phyloP scores from a whole-genome alignment of 192 early-diverging fungal genomes.

The Spizellomyces sp. region DNA sequence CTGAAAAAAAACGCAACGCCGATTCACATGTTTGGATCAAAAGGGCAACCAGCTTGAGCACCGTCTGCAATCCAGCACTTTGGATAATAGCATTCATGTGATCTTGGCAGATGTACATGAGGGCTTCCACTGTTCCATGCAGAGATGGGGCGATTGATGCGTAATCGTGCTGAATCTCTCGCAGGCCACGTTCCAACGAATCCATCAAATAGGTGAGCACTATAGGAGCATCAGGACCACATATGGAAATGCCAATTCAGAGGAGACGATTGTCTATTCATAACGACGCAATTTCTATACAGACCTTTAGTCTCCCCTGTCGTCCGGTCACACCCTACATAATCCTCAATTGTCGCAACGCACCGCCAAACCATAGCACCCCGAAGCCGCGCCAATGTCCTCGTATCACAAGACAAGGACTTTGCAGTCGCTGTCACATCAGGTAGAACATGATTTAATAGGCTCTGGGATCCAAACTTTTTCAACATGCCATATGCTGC shows the following conservation, averaged over 20 bases:
- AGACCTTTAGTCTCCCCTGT: too few species aligned
- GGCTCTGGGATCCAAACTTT: background rate
- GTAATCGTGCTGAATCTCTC: too few species aligned
- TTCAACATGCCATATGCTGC: background rate
- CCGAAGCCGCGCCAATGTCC: conserved; percentile 5
- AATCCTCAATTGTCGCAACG: background rate
- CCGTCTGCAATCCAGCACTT: background rate
- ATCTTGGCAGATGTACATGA: conserved; percentile 7
- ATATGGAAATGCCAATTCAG: too few species aligned
- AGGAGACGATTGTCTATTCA: too few species aligned
- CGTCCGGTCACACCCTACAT: too few species aligned
- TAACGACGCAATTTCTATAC: too few species aligned
- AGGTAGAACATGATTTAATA: background rate
- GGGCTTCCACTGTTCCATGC: background rate
- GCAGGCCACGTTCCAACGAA: too few species aligned
- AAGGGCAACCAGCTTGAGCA: background rate
- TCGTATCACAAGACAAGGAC: conserved; percentile 1
- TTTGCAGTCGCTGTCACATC: conserved; percentile 1
- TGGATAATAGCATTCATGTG: background rate
- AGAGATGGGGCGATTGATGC: background rate
- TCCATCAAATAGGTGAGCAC: too few species aligned
- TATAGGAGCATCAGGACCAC: too few species aligned
- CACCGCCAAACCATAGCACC: conserved; percentile 13
- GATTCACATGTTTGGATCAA: conserved; percentile 1
- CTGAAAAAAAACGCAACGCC: background rate